phyloP scores from a whole-genome alignment of 2,329 filamentous ascomycete species.

The Xylariaceae sp. region DNA sequence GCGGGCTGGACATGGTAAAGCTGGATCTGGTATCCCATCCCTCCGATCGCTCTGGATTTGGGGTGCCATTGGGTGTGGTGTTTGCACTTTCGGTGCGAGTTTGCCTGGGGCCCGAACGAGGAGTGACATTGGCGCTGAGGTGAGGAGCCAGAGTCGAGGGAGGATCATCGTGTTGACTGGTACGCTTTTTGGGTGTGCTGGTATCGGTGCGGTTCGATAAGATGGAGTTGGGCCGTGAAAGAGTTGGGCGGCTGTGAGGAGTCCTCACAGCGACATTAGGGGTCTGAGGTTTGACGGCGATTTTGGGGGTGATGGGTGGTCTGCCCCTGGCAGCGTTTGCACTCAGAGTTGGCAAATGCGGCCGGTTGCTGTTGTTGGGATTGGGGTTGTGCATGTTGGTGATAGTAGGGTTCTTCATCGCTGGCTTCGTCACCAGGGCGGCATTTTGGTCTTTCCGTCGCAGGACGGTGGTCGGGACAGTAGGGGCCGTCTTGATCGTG shows the following conservation, averaged over 20 bases:
- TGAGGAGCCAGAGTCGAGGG: slow-evolving; percentile 51
- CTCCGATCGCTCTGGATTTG: slow-evolving; percentile 42
- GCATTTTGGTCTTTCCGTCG: slow-evolving; percentile 36
- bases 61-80: slow-evolving; percentile 62
- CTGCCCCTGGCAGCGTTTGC: slow-evolving; percentile 55
- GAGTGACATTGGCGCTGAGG: slow-evolving; percentile 68
- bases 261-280: not conserved
- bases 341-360: slow-evolving; percentile 66
- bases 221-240: not conserved
- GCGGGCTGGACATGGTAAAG: slow-evolving; percentile 22
- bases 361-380: slow-evolving; percentile 47
- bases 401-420: slow-evolving; percentile 21
- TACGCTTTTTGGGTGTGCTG: slow-evolving; percentile 11
- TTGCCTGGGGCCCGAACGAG: slow-evolving; percentile 70
- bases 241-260: not conserved
- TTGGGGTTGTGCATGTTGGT: slow-evolving; percentile 41
- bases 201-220: slow-evolving; percentile 26
- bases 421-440: slow-evolving; percentile 23
- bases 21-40: slow-evolving; percentile 18
- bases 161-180: slow-evolving; percentile 43
- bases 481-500: not conserved
- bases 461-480: slow-evolving; percentile 7
- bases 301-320: slow-evolving; percentile 51
- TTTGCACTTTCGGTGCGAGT: slow-evolving; percentile 65
- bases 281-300: slow-evolving; percentile 36